Conservation (phyloP, 371 early-diverging fungal genomes). For the Actinomortierella wolfii region DNA sequence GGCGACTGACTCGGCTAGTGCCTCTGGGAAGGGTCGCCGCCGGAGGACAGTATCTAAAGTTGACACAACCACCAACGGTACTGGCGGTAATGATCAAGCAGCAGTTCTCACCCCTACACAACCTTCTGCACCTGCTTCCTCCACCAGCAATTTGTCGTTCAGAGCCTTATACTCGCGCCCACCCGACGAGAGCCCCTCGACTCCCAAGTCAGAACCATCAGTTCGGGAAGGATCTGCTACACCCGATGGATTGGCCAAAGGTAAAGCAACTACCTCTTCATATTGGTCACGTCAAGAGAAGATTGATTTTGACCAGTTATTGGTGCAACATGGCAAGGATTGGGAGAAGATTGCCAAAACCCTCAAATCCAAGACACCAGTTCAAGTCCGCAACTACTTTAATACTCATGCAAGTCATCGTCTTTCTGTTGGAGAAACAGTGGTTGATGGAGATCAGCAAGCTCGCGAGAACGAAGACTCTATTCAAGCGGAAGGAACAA, state of each 20-base stretch:
- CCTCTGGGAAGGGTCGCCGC: slow-evolving; percentile 12
- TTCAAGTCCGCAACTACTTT: slow-evolving; percentile 87
- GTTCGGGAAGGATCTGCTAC: too few species aligned
- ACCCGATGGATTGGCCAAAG: too few species aligned
- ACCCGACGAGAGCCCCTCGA: too few species aligned
- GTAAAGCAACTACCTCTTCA: slow-evolving; percentile 60
- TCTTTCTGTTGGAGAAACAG: background rate
- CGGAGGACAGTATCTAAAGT: slow-evolving; percentile 23
- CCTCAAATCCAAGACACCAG: slow-evolving; percentile 78
- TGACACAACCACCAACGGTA: slow-evolving; percentile 7
- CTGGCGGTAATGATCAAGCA: too few species aligned
- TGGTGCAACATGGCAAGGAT: slow-evolving; percentile 70
- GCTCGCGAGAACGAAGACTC: background rate
- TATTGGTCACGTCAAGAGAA: slow-evolving; percentile 90
- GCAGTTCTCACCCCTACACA: too few species aligned
- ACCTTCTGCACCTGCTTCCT: slow-evolving; percentile 2
- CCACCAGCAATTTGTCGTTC: slow-evolving; percentile 22
- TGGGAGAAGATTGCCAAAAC: slow-evolving; percentile 79
- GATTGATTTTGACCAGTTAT: slow-evolving; percentile 66
- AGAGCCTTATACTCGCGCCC: slow-evolving; percentile 32
- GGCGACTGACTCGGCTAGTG: slow-evolving; percentile 11
- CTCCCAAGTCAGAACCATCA: too few species aligned
- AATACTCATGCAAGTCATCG: slow-evolving; percentile 55
- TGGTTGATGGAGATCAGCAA: background rate
- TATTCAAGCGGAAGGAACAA: background rate